A percentile compares a stretch with the other conserved stretches of the same genome.
Conservation (phyloP, 768 basidiomycete species). For the Termitomyces sp. region DNA sequence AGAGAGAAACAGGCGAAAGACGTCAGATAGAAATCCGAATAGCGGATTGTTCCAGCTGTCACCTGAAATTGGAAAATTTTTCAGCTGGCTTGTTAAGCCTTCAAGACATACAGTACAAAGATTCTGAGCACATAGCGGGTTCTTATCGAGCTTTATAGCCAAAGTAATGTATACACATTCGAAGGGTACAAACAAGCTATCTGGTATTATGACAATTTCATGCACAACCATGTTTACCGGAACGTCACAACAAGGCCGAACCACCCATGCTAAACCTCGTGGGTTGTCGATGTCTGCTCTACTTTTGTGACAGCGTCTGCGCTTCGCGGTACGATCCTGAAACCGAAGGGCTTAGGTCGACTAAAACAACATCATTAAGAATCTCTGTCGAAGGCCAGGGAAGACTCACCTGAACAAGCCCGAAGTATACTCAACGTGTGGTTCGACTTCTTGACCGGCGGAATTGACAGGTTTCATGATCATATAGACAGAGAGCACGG, state of each 20-base stretch:
- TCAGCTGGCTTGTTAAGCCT: neutral
- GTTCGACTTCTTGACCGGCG: constrained; percentile 4
- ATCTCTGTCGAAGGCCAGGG: neutral
- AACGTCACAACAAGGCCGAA: neutral
- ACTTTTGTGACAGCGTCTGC: neutral
- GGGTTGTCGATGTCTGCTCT: neutral
- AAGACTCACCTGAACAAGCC: constrained; percentile 6
- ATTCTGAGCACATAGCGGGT: neutral
- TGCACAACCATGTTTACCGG: neutral
- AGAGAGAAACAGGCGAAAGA: neutral
- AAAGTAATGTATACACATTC: neutral
- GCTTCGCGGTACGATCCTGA: constrained; percentile 6
- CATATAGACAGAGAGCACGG: constrained; percentile 1
- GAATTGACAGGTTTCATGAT: constrained; percentile 1
- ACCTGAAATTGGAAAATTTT: neutral
- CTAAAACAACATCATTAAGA: neutral
- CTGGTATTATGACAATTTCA: neutral
- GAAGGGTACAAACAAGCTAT: too few species aligned
- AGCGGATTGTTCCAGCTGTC: neutral
- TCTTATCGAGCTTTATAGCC: neutral
- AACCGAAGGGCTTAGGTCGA: constrained; percentile 7
- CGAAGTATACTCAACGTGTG: constrained; percentile 6
- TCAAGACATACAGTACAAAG: neutral
- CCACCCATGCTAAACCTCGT: neutral
- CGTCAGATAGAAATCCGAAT: neutral